Conservation (phyloP, 768 basidiomycete species). For the Porphyrellus cyaneotinctus region DNA sequence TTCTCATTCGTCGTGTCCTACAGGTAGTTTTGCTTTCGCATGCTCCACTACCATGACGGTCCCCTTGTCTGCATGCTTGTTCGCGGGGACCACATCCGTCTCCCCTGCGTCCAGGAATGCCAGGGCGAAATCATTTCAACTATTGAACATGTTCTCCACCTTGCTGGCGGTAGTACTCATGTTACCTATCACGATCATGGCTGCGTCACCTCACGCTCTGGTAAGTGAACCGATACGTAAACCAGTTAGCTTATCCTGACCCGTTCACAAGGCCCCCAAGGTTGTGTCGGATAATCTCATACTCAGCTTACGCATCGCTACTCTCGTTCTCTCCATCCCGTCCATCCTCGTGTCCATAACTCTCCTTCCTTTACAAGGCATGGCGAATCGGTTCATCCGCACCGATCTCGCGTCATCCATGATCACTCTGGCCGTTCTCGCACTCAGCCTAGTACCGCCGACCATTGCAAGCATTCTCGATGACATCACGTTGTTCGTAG, state of each 20-base stretch:
- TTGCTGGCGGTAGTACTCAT: constrained; percentile 46
- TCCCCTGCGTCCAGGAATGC: constrained; percentile 37
- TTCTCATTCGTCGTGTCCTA: constrained; percentile 4
- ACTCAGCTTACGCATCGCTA: constrained; percentile 43
- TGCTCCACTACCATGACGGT: constrained; percentile 65
- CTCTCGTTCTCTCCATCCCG: constrained; percentile 58
- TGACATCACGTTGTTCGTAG: constrained; percentile 46
- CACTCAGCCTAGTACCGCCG: constrained; percentile 45
- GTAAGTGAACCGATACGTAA: constrained; percentile 32
- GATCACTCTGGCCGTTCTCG: constrained; percentile 38
- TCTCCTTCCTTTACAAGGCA: constrained; percentile 44
- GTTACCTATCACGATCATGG: constrained; percentile 55
- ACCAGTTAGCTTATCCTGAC: constrained; percentile 20
- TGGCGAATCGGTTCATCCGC: constrained; percentile 34
- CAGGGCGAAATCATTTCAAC: constrained; percentile 52
- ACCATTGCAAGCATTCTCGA: constrained; percentile 39
- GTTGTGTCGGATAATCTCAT: constrained; percentile 6
- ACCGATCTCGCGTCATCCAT: constrained; percentile 46
- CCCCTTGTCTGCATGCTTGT: constrained; percentile 59
- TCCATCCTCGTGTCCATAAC: constrained; percentile 55
- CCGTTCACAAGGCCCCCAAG: constrained; percentile 4
- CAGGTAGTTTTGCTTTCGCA: constrained; percentile 58
- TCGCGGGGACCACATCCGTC: constrained; percentile 28
- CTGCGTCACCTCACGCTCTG: constrained; percentile 40
- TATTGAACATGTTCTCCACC: constrained; percentile 51